These are phyloP conservation scores for Colletotrichum sp. DNA, from an alignment of 2,329 filamentous ascomycete species.

Conservation along the genomic window DNA sequence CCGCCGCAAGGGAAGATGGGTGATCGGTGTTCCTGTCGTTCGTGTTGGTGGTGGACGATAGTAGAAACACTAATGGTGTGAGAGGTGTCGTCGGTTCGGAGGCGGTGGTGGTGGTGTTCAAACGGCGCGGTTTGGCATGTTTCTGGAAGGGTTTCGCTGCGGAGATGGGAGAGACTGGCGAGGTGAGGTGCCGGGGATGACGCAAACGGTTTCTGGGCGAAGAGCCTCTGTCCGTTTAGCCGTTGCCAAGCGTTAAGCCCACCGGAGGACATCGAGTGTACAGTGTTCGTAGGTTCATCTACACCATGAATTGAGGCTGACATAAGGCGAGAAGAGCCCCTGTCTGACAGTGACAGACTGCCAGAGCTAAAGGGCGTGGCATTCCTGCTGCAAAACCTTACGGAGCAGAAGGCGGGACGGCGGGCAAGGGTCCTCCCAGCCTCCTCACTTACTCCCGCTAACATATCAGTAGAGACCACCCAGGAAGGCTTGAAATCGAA, in stretches of 20 bases:
- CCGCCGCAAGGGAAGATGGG: neutral
- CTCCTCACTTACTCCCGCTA: neutral
- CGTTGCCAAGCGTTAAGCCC: neutral
- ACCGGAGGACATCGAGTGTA: neutral
- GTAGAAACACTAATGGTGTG: neutral
- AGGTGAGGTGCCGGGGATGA: neutral
- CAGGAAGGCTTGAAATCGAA: neutral
- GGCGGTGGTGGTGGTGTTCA: neutral
- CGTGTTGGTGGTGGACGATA: neutral
- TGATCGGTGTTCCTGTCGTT: neutral
- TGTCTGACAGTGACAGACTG: neutral
- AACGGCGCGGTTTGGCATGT: neutral
- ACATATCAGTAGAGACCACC: neutral
- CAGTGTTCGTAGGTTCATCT: too few relatives aligned
- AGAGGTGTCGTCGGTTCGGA: neutral
- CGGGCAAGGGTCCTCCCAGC: neutral
- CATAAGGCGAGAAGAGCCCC: neutral
- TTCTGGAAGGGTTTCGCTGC: neutral
- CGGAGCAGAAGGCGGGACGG: neutral
- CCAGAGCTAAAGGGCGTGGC: neutral
- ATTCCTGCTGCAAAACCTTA: neutral
- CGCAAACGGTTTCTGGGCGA: neutral
- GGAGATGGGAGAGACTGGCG: neutral
- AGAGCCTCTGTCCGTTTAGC: neutral
- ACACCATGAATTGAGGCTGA: neutral